Evolutionary conservation across 1,284 basidiomycete species (phyloP).

Genomic region (Trichosporon sp.): DNA sequence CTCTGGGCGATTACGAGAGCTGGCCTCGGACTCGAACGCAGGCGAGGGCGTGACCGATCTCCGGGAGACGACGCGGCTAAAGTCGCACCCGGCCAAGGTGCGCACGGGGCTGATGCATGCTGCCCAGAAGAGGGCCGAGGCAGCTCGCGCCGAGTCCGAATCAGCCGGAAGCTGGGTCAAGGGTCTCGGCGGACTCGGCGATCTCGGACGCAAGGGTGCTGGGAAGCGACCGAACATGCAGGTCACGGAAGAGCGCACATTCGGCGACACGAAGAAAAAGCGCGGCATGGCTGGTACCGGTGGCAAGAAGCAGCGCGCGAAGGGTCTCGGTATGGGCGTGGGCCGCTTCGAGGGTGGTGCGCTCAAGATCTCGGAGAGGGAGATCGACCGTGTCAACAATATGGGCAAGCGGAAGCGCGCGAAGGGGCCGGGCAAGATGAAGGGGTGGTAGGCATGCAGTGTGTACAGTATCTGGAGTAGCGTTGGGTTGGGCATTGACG

Average conservation of each 20-base stretch:
- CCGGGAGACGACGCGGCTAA: constrained; percentile 15
- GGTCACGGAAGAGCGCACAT: constrained; percentile 22
- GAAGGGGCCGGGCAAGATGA: constrained; percentile 15
- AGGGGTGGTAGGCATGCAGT: constrained; percentile 7
- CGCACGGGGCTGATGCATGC: constrained; percentile 40
- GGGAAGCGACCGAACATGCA: constrained; percentile 12
- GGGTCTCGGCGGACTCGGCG: constrained; percentile 38
- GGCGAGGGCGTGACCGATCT: constrained; percentile 33
- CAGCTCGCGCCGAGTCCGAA: constrained; percentile 30
- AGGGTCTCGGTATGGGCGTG: constrained; percentile 46
- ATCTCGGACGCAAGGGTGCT: constrained; percentile 25
- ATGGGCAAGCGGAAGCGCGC: constrained; percentile 8
- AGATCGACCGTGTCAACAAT: constrained; percentile 33
- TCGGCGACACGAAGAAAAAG: constrained; percentile 35
- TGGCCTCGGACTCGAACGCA: constrained; percentile 34
- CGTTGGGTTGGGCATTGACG: no score
- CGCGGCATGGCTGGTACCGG: constrained; percentile 36
- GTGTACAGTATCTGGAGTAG: neutral
- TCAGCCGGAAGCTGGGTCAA: constrained; percentile 39
- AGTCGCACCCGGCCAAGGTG: constrained; percentile 39
- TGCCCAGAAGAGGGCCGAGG: constrained; percentile 26
- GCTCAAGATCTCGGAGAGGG: constrained; percentile 39
- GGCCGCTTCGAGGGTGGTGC: constrained; percentile 44
- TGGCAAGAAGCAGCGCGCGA: constrained; percentile 32
- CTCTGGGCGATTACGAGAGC: constrained; percentile 39